Evolutionary conservation across 306 rosid genomes (phyloP).

Genomic region (Quercus alba): DNA sequence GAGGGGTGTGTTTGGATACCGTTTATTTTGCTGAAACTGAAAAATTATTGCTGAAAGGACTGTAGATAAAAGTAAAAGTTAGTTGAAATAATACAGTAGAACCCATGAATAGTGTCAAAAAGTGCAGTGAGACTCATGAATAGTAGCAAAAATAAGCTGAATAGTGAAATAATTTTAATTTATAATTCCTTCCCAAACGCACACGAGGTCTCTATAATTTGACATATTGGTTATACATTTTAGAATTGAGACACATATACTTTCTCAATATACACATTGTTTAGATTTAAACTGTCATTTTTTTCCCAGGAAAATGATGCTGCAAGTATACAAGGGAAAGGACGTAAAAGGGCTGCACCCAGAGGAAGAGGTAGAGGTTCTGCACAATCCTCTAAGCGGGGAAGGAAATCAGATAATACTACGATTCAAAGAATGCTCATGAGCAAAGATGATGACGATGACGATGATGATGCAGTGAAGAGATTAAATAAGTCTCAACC

Average conservation of each 20-base stretch:
- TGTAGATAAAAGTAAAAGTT: no score
- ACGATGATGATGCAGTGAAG: constrained; percentile 46
- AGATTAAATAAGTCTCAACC: constrained; percentile 65
- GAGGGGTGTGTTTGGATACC: no score
- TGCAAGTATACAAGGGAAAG: constrained; percentile 41
- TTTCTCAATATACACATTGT: constrained; percentile 6
- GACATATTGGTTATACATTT: not conserved
- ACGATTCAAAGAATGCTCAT: constrained; percentile 58
- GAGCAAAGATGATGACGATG: constrained; percentile 60
- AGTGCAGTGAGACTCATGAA: no score
- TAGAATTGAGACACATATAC: constrained; percentile 7
- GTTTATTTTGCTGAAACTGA: no score
- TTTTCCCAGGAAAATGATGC: constrained; percentile 68
- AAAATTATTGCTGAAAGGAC: no score
- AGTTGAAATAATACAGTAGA: no score
- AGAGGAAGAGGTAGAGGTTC: constrained; percentile 89
- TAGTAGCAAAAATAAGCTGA: no score
- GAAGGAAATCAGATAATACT: constrained; percentile 63
- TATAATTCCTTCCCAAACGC: no score
- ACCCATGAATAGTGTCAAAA: no score
- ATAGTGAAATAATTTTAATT: no score
- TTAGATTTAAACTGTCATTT: constrained; percentile 13
- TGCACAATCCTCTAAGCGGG: constrained; percentile 70
- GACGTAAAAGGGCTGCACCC: constrained; percentile 79
- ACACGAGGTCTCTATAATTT: not conserved